Evolutionary conservation across 495 filamentous ascomycete genomes (phyloP).

Genomic region (Parathielavia appendiculata): DNA sequence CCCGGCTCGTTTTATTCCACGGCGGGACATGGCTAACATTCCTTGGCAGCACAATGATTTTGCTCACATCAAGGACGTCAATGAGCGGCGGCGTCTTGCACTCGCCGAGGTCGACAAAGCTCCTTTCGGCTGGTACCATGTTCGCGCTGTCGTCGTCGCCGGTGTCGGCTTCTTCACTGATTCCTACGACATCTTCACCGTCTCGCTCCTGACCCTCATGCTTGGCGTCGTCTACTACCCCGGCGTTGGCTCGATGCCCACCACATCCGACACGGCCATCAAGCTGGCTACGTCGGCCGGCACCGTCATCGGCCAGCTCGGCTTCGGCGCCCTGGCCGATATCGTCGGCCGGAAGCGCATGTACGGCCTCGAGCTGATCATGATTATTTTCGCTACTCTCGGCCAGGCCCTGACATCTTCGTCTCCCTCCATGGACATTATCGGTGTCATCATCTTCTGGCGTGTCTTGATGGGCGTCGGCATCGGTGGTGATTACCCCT

Average conservation of each 20-base stretch:
- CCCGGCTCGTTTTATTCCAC: too few species aligned
- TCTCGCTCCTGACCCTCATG: constrained; percentile 62
- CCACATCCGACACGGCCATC: constrained; percentile 69
- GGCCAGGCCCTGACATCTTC: constrained; percentile 66
- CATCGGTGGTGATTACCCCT: constrained; percentile 82
- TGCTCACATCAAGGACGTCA: constrained; percentile 61
- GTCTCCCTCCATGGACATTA: constrained; percentile 64
- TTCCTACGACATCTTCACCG: constrained; percentile 69
- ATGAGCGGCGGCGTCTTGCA: constrained; percentile 63
- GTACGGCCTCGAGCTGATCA: constrained; percentile 83
- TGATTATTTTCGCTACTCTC: constrained; percentile 82
- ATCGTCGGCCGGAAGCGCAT: constrained; percentile 72
- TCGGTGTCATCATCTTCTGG: constrained; percentile 84
- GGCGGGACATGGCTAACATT: neutral
- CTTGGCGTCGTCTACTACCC: constrained; percentile 69
- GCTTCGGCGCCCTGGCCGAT: constrained; percentile 78
- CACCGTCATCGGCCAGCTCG: constrained; percentile 78
- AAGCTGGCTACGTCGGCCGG: constrained; percentile 85
- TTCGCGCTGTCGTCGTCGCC: constrained; percentile 64
- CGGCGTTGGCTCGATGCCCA: constrained; percentile 51
- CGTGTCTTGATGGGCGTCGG: constrained; percentile 79
- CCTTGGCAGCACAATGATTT: constrained; percentile 46
- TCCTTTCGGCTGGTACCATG: constrained; percentile 72
- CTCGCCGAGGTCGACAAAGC: constrained; percentile 71
- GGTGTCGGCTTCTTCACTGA: constrained; percentile 78